Conservation (phyloP, 2,329 filamentous ascomycete genomes). For the Alternaria brassicae region DNA sequence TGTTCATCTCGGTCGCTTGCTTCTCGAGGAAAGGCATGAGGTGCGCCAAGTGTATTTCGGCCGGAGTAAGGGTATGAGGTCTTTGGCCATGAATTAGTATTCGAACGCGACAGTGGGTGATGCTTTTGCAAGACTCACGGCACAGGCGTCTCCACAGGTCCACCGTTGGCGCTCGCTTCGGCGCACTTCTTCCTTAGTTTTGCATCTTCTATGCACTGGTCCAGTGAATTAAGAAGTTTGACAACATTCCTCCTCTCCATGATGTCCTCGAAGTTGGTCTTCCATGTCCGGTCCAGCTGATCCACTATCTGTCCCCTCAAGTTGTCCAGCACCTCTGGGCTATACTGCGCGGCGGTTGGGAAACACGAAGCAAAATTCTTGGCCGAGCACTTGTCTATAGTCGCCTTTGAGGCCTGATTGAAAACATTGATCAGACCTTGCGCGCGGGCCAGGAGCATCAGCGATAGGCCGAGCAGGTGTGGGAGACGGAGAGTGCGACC, state of each 20-base stretch:
- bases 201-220: slow-evolving; percentile 66
- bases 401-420: slow-evolving; percentile 64
- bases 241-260: slow-evolving; percentile 64
- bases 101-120: neutral
- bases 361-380: slow-evolving; percentile 69
- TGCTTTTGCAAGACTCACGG: slow-evolving; percentile 53
- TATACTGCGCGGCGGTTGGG: slow-evolving; percentile 66
- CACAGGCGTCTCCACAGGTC: slow-evolving; percentile 46
- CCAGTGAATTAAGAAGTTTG: slow-evolving; percentile 65
- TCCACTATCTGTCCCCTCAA: slow-evolving; percentile 66
- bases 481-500: slow-evolving; percentile 58
- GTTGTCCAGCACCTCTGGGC: slow-evolving; percentile 62
- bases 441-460: slow-evolving; percentile 64
- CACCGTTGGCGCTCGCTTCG: slow-evolving; percentile 48
- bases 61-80: slow-evolving; percentile 65
- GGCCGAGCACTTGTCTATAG: slow-evolving; percentile 67
- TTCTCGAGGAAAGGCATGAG: slow-evolving; percentile 63
- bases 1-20: slow-evolving; percentile 58
- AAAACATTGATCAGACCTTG: slow-evolving; percentile 67
- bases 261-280: slow-evolving; percentile 67
- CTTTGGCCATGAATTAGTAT: slow-evolving; percentile 41
- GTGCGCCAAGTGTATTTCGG: slow-evolving; percentile 65
- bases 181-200: slow-evolving; percentile 58
- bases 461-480: slow-evolving; percentile 61
- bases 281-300: slow-evolving; percentile 64